A percentile compares a stretch with the other conserved stretches of the same genome.
These are phyloP conservation scores for Dujonia santamariae DNA, from an alignment of 1,139 yeast genomes.

Conservation along the genomic window DNA sequence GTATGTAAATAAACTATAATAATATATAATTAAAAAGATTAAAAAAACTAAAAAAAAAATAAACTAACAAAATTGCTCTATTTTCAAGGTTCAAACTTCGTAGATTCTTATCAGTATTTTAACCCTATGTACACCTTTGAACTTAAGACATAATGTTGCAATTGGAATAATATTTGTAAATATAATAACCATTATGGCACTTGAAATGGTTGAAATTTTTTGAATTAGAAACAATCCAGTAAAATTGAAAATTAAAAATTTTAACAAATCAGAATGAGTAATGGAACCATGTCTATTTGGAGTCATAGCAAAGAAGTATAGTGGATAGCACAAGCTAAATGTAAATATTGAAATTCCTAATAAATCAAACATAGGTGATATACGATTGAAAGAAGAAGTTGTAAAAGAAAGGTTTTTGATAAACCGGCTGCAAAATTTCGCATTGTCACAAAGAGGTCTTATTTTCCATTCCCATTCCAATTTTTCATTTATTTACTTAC, in stretches of 20 bases:
- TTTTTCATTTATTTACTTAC: no score
- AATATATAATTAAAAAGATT: no score
- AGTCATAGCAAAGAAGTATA: not conserved
- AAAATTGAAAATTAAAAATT: slow-evolving; percentile 7
- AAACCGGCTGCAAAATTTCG: no score
- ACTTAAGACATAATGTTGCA: slow-evolving; percentile 7
- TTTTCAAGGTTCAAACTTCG: slow-evolving; percentile 2
- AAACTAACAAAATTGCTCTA: not conserved
- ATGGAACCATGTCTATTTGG: not conserved
- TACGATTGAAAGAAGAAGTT: no score
- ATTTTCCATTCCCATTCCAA: no score
- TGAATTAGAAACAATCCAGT: slow-evolving; percentile 7
- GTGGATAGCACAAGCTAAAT: slow-evolving; percentile 1
- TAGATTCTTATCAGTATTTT: slow-evolving; percentile 4
- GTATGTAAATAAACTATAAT: not conserved
- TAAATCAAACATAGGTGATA: no score
- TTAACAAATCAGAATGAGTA: slow-evolving; percentile 7
- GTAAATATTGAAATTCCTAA: no score
- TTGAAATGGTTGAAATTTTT: not conserved
- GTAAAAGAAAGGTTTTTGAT: no score
- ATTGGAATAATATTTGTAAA: slow-evolving; percentile 9
- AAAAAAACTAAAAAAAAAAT: not conserved
- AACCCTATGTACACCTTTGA: slow-evolving; percentile 8
- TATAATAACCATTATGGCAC: slow-evolving; percentile 1
- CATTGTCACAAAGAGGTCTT: no score